Conservation (phyloP, 805 yeast species). For the Saccharomycopsis malanga region DNA sequence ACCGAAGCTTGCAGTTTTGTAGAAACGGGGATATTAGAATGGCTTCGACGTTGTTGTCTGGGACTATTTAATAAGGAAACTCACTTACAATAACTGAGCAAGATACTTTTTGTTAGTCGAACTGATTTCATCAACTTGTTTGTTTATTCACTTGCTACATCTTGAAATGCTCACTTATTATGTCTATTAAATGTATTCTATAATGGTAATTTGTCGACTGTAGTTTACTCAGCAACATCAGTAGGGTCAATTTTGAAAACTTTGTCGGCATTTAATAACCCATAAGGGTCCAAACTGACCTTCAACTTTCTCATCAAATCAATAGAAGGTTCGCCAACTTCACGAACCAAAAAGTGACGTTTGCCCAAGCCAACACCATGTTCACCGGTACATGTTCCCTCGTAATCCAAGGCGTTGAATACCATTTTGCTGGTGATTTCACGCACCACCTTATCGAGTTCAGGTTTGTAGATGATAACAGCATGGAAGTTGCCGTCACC, state of each 20-base stretch:
- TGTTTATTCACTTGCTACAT: too few relatives aligned
- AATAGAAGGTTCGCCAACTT: conserved; percentile 61
- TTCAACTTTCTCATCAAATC: conserved; percentile 69
- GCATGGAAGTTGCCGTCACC: conserved; percentile 83
- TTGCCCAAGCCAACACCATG: conserved; percentile 84
- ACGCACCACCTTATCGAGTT: conserved; percentile 40
- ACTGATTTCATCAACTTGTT: too few relatives aligned
- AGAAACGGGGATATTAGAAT: too few relatives aligned
- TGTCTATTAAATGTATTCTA: too few relatives aligned
- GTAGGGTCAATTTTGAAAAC: conserved; percentile 66
- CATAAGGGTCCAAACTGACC: conserved; percentile 64
- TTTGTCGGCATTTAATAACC: conserved; percentile 74
- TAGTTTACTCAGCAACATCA: too few relatives aligned
- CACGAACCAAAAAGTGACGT: conserved; percentile 50
- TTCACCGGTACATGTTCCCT: conserved; percentile 84
- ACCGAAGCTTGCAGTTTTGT: too few relatives aligned
- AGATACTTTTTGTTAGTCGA: too few relatives aligned
- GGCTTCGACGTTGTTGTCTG: too few relatives aligned
- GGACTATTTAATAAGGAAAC: too few relatives aligned
- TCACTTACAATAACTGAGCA: too few relatives aligned
- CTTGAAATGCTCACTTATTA: too few relatives aligned
- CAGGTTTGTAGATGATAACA: conserved; percentile 50
- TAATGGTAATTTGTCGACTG: too few relatives aligned
- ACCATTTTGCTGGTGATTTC: conserved; percentile 55
- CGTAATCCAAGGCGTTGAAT: conserved; percentile 54